Conservation (phyloP, 805 yeast genomes). For the Zygosaccharomyces bailii region DNA sequence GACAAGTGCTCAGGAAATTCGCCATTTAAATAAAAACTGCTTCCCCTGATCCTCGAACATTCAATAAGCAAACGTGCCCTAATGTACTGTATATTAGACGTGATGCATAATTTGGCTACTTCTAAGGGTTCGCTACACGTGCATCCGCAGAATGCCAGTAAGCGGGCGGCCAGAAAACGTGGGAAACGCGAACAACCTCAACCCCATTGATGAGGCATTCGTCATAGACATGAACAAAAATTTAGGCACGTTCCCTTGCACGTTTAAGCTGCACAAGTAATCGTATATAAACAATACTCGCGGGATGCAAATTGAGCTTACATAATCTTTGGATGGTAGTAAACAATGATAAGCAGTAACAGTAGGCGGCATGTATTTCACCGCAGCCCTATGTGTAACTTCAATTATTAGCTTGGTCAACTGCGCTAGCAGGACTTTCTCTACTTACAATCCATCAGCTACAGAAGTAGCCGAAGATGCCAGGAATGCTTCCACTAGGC, state of each 20-base stretch:
- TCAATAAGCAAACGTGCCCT: background rate
- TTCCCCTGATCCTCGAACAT: background rate
- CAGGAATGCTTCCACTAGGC: constrained; percentile 35
- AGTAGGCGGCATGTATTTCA: background rate
- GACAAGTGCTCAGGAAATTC: background rate
- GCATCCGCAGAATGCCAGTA: background rate
- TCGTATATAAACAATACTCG: background rate
- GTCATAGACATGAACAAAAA: background rate
- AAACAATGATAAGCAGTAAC: background rate
- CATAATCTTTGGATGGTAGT: background rate
- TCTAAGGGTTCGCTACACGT: background rate
- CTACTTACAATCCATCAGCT: constrained; percentile 34
- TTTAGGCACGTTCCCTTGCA: background rate
- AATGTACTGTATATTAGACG: background rate
- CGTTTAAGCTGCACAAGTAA: background rate
- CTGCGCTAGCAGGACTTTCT: constrained; percentile 28
- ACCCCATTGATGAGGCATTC: background rate
- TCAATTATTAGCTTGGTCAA: constrained; percentile 21
- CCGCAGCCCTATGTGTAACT: constrained; percentile 6
- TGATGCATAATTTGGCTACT: background rate
- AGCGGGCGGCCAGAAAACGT: background rate
- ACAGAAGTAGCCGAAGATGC: constrained; percentile 36
- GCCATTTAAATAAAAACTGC: background rate
- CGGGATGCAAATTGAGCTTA: no score
- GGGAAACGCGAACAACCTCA: background rate